A percentile compares a stretch with the other conserved stretches of the same genome.
These are phyloP conservation scores for Dioscorea zingiberensis DNA, from an alignment of 106 monocot species.

Conservation along the genomic window DNA sequence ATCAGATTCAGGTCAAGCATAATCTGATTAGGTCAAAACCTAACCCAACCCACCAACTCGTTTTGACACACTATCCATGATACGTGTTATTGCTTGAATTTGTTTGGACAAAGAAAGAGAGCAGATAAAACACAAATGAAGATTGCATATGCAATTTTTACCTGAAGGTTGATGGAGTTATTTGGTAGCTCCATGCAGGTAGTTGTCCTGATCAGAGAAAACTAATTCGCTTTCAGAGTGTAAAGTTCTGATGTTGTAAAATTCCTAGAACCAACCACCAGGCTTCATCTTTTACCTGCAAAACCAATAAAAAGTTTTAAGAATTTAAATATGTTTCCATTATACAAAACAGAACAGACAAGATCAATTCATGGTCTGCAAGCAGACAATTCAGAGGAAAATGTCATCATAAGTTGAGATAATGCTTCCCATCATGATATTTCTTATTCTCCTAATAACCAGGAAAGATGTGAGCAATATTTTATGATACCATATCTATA, in stretches of 20 bases:
- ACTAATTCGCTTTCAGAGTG: conserved; percentile 71
- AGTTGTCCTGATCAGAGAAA: conserved; percentile 41
- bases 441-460: neutral
- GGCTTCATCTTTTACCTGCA: conserved; percentile 91
- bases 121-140: neutral
- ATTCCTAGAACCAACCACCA: conserved; percentile 92
- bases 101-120: too few relatives aligned
- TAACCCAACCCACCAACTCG: too few relatives aligned
- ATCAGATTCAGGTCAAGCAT: too few relatives aligned
- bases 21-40: too few relatives aligned
- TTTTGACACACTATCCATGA: too few relatives aligned
- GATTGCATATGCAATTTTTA: conserved; percentile 13
- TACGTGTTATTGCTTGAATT: too few relatives aligned
- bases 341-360: neutral
- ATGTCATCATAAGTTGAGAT: neutral
- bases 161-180: conserved; percentile 42
- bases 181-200: conserved; percentile 69
- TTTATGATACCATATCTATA: neutral
- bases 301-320: neutral
- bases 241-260: conserved; percentile 59
- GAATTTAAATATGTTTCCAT: neutral
- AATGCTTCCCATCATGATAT: neutral
- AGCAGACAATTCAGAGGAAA: too few relatives aligned
- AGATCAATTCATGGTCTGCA: neutral
- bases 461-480: neutral